Base-by-base conservation (phyloP, 2,329 filamentous ascomycete species). In the Pseudogymnoascus sp. region DNA sequence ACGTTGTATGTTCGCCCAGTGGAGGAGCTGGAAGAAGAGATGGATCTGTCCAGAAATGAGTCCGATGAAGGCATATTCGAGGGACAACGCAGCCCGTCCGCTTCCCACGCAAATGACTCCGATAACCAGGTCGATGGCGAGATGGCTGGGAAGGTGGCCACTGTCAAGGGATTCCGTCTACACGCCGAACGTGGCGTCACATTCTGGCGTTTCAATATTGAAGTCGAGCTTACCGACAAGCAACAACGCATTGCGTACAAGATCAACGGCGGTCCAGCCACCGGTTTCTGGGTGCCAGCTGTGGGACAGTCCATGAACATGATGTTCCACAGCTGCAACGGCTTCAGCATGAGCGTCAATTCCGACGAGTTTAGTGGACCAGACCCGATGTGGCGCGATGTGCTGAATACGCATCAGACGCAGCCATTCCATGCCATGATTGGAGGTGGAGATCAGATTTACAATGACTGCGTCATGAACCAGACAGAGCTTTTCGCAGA, bases 251-350 rank as follows among this genome's bases (percentile, higher is more conserved):
- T 99, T 65, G 93, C 92, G 0, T 99, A 99, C 74, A 89, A 92
- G 60, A 96, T 99, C 77, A 99, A 99, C 70, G 82, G 87, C 53
- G 93, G 94, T 0, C 92, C 93, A 5, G 85, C 90, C 2, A 86
- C 90, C 59, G 90, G 88, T 1, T 99, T 99, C 73, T 99, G 94
- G 93, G 91, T 99, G 0, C 94, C 95, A 4, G 88, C 88, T 33
- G 83, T 81, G 58, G 88, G 85, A 14, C 82, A 96, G 72, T 84
- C 89, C 2, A 99, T 99, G 94, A 97, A 97, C 75, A 90, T 97
- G 72, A 96, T 97, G 91, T 99, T 97, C 76, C 84, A 97, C 76
- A 96, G 89, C 72, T 96, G 94, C 77, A 99, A 99, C 72, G 94
- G 95, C 1, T 99, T 99, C 77, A 93, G 90, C 68, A 73, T 88